phyloP scores from a whole-genome alignment of 1,284 basidiomycete genomes.

The Mycena sp. region DNA sequence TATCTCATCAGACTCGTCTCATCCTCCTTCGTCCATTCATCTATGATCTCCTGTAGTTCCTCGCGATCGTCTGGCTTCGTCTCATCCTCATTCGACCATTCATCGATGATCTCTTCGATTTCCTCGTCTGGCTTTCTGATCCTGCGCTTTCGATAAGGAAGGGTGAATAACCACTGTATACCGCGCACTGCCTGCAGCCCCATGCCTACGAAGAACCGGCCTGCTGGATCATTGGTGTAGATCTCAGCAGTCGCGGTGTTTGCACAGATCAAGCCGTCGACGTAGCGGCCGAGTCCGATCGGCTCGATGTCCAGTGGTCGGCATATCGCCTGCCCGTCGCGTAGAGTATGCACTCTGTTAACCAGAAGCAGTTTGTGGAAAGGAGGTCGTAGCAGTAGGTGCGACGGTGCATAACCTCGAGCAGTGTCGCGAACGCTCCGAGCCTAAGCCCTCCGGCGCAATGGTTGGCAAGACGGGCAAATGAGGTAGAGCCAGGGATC shows the following conservation, averaged over 20 bases:
- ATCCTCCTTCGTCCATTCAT: too few species aligned
- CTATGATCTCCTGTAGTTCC: too few species aligned
- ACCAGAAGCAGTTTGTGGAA: slow-evolving; percentile 6
- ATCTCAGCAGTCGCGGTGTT: background rate
- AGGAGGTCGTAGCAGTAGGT: slow-evolving; percentile 1
- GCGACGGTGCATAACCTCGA: slow-evolving; percentile 7
- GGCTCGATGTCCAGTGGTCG: slow-evolving; percentile 4
- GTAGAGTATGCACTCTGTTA: slow-evolving; percentile 4
- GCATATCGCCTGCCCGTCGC: slow-evolving; percentile 9
- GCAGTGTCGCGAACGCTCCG: slow-evolving; percentile 7
- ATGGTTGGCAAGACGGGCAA: slow-evolving; percentile 1
- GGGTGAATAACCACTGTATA: background rate
- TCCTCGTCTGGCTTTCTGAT: slow-evolving; percentile 1
- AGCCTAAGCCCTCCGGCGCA: slow-evolving; percentile 3
- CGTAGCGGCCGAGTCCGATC: background rate
- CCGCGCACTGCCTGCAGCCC: background rate
- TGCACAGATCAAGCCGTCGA: background rate
- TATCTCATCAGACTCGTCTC: too few species aligned
- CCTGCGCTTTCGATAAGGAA: background rate
- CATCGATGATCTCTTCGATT: background rate
- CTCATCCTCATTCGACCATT: background rate
- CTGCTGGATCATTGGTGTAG: background rate
- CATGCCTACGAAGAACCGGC: background rate
- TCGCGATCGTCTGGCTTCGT: too few species aligned
- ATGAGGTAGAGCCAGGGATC: background rate